phyloP scores from a whole-genome alignment of 257 asterid genomes.

The Handroanthus guayacan region DNA sequence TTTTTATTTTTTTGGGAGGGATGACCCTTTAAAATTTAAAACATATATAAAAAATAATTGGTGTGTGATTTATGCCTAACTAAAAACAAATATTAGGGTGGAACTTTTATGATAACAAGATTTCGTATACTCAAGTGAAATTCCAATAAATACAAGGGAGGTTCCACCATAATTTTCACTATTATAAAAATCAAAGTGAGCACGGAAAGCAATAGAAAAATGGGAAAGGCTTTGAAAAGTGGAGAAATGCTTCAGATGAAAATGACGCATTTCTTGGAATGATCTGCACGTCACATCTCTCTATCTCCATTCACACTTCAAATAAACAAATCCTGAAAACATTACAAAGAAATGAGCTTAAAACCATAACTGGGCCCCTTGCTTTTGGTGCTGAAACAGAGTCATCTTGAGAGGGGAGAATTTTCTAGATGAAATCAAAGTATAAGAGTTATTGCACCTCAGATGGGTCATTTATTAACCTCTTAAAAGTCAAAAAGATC shows the following conservation, averaged over 20 bases:
- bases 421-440: constrained; percentile 33
- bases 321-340: constrained; percentile 7
- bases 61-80: too few species aligned
- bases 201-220: constrained; percentile 15
- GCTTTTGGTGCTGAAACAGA: constrained; percentile 39
- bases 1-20: too few species aligned
- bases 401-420: background rate
- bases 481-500: constrained; percentile 24
- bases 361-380: constrained; percentile 32
- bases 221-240: constrained; percentile 46
- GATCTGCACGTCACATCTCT: constrained; percentile 47
- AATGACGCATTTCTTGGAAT: constrained; percentile 57
- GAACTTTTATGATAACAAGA: background rate
- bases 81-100: background rate
- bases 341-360: background rate
- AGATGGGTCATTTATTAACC: constrained; percentile 17
- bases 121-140: constrained; percentile 15
- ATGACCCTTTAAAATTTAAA: too few species aligned
- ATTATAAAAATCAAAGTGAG: background rate
- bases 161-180: background rate
- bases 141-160: background rate
- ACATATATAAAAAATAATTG: too few species aligned
- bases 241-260: constrained; percentile 44
- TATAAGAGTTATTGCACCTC: constrained; percentile 31
- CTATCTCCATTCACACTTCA: constrained; percentile 1